Evolutionary conservation across 805 yeast species (phyloP).

Genomic region (Clavispora phyllophila): DNA sequence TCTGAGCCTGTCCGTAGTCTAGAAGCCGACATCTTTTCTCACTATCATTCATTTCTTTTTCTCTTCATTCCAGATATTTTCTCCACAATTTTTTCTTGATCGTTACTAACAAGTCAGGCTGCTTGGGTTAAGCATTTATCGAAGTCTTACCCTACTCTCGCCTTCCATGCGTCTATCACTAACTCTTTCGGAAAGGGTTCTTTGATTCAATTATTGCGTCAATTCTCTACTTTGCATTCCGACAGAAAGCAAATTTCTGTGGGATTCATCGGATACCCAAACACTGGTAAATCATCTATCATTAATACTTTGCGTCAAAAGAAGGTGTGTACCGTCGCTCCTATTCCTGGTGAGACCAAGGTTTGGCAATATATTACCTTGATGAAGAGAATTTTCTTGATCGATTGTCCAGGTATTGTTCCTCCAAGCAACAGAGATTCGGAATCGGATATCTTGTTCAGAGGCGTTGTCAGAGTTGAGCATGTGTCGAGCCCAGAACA

Average conservation of each 20-base stretch:
- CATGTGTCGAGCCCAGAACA: slow-evolving; percentile 95
- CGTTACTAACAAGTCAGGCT: slow-evolving; percentile 54
- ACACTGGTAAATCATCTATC: slow-evolving; percentile 95
- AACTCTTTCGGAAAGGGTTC: slow-evolving; percentile 98
- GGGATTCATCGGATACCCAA: slow-evolving; percentile 96
- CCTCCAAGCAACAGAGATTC: slow-evolving; percentile 90
- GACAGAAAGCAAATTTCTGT: slow-evolving; percentile 96
- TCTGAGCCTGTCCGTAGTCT: slow-evolving; percentile 72
- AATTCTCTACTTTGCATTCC: slow-evolving; percentile 82
- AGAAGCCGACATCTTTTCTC: slow-evolving; percentile 60
- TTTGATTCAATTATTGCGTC: slow-evolving; percentile 86
- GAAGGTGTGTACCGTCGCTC: slow-evolving; percentile 96
- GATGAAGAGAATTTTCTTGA: slow-evolving; percentile 91
- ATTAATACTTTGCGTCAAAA: slow-evolving; percentile 90
- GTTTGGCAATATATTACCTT: slow-evolving; percentile 98
- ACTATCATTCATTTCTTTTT: slow-evolving; percentile 6
- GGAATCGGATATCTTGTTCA: slow-evolving; percentile 84
- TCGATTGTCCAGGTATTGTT: slow-evolving; percentile 98
- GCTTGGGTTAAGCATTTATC: slow-evolving; percentile 98
- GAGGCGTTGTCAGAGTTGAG: slow-evolving; percentile 99
- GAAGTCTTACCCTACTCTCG: slow-evolving; percentile 87
- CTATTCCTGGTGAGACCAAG: slow-evolving; percentile 98
- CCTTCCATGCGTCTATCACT: slow-evolving; percentile 96
- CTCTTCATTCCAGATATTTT: neutral
- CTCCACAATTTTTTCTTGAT: neutral